phyloP scores from a whole-genome alignment of 495 filamentous ascomycete species.

The Elaphomyces granulatus region DNA sequence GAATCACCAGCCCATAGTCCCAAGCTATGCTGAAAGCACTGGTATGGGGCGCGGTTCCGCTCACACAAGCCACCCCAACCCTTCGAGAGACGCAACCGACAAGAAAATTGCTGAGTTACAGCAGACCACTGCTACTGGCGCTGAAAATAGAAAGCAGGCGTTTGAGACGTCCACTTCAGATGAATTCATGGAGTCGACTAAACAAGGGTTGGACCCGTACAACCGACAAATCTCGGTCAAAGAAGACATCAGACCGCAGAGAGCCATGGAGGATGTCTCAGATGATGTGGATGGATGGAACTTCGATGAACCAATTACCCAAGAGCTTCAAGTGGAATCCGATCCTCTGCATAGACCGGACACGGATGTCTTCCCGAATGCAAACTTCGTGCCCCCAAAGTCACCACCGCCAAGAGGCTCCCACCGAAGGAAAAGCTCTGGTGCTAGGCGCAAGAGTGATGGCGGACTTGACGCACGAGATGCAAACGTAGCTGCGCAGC shows the following conservation, averaged over 20 bases:
- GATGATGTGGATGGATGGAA: conserved; percentile 73
- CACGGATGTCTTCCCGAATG: conserved; percentile 70
- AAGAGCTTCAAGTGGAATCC: conserved; percentile 30
- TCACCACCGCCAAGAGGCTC: conserved; percentile 59
- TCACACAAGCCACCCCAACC: conserved; percentile 16
- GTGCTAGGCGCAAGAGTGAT: conserved; percentile 45
- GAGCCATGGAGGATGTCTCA: conserved; percentile 20
- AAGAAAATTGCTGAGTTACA: conserved; percentile 27
- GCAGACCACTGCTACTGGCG: conserved; percentile 20
- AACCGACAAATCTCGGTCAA: conserved; percentile 31
- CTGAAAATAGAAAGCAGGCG: conserved; percentile 25
- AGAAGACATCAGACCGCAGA: conserved; percentile 24
- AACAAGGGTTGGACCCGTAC: conserved; percentile 43
- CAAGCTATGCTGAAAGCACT: conserved; percentile 31
- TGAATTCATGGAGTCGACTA: conserved; percentile 40
- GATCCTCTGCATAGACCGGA: conserved; percentile 55
- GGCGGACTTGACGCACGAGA: conserved; percentile 36
- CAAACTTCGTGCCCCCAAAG: conserved; percentile 59
- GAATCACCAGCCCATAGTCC: conserved; percentile 32
- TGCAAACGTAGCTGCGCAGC: conserved; percentile 15
- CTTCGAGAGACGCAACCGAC: conserved; percentile 20
- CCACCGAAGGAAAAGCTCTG: conserved; percentile 73
- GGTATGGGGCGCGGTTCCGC: conserved; percentile 20
- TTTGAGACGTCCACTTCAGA: conserved; percentile 32
- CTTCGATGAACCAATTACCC: conserved; percentile 55